Evolutionary conservation across 2,329 filamentous ascomycete species (phyloP), one percentile per base, ranked within the genome.

Genomic region (Aspergillus spinulosporus): DNA sequence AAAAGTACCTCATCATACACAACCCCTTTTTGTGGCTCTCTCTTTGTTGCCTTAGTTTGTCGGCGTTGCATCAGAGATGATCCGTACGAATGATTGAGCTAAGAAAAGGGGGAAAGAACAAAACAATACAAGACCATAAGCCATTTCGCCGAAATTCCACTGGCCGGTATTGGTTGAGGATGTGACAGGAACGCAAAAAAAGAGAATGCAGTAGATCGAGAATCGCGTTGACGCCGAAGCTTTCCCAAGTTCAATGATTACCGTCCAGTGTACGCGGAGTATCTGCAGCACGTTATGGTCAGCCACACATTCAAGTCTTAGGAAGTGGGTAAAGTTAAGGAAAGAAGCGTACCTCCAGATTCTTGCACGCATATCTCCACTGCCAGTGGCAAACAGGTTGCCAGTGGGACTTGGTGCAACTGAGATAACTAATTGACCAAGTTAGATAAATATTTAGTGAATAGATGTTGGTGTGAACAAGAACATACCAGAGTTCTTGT

Each of bases 361-460:
- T 69, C 94, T 88, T 53, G 94, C 94, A 72, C 93, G 89, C 90
- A 96, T 96, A 72, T 99, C 94, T 67, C 94, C 94, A 64, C 92
- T 97, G 60, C 94, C 94, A 4, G 94, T 99, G 40, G 94, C 94
- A 72, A 99, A 99, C 71, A 91, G 88, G 62, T 87, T 86, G 57
- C 92, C 92, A 37, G 84, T 87, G 12, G 94, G 94, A 74, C 92
- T 96, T 15, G 94, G 94, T 1, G 94, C 93, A 51, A 99, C 94
- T 2, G 92, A 97, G 68, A 97, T 97, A 66, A 99, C 94, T 86
- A 64, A 52, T 45, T 32, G 21, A 21, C 26, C 40, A 49, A 47
- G 61, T 64, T 60, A 65, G 62, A 60, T 29, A 54, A 52, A 57
- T 52, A 9, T n/a, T 43, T n/a, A 12, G n/a, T 40, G 8, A 14